phyloP scores from a whole-genome alignment of 1,284 basidiomycete genomes.

The Melampsora abietis-canadensis region DNA sequence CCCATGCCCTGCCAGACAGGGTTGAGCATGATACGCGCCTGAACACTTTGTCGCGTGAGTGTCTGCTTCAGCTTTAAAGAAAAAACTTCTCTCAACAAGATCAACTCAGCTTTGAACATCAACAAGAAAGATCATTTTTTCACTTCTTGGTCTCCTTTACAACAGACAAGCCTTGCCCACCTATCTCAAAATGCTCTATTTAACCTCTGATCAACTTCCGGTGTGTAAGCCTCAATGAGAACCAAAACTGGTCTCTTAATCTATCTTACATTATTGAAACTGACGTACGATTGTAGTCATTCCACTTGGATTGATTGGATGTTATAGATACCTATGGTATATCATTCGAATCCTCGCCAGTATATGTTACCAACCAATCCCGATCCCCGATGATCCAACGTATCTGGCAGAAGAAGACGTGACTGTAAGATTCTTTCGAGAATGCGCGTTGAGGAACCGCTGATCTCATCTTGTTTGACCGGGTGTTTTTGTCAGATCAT shows the following conservation, averaged over 20 bases:
- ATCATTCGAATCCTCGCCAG: conserved; percentile 73
- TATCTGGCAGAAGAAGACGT: conserved; percentile 85
- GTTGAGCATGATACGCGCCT: too few relatives aligned
- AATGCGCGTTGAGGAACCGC: background rate
- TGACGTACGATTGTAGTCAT: conserved; percentile 61
- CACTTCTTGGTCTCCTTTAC: too few relatives aligned
- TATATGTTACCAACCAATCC: conserved; percentile 74
- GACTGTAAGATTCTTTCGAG: conserved; percentile 55
- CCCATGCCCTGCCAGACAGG: too few relatives aligned
- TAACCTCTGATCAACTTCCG: conserved; percentile 73
- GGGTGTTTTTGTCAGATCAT: conserved; percentile 56
- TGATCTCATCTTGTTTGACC: background rate
- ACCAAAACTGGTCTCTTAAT: background rate
- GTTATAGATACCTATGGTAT: conserved; percentile 88
- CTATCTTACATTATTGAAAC: background rate
- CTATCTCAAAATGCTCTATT: conserved; percentile 56
- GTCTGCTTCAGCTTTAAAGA: too few relatives aligned
- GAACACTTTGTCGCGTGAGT: too few relatives aligned
- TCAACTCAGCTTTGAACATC: too few relatives aligned
- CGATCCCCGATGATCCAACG: conserved; percentile 78
- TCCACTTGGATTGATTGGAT: conserved; percentile 84
- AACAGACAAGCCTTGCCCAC: too few relatives aligned
- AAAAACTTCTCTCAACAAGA: too few relatives aligned
- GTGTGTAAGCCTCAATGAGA: conserved; percentile 61
- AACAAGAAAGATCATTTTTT: too few relatives aligned